A percentile compares a stretch with the other conserved stretches of the same genome.
Evolutionary conservation across 2,329 filamentous ascomycete genomes (phyloP).

Genomic region (Alternaria gansuensis): DNA sequence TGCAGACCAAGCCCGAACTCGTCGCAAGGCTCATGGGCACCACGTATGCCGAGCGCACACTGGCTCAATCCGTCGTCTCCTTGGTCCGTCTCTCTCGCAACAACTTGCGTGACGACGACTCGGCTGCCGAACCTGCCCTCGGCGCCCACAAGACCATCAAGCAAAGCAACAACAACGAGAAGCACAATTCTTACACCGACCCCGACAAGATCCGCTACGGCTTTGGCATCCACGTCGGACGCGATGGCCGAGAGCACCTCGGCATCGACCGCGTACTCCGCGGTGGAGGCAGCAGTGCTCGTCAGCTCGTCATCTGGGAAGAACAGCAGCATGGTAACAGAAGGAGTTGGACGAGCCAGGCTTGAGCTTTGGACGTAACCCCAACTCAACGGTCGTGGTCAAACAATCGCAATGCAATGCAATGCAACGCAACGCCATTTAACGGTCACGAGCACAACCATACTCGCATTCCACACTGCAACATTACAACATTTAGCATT

Average conservation of each 20-base stretch:
- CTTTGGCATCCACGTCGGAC: slow-evolving; percentile 66
- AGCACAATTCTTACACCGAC: slow-evolving; percentile 43
- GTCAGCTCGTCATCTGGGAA: slow-evolving; percentile 51
- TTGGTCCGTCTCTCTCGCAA: slow-evolving; percentile 43
- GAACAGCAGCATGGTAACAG: slow-evolving; percentile 43
- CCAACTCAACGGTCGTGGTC: not conserved
- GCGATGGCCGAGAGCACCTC: slow-evolving; percentile 67
- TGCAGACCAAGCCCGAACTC: slow-evolving; percentile 73
- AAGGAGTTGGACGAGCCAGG: slow-evolving; percentile 38
- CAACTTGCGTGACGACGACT: slow-evolving; percentile 39
- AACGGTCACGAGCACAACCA: not conserved
- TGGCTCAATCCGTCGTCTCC: slow-evolving; percentile 37
- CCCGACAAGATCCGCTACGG: slow-evolving; percentile 59
- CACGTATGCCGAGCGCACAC: slow-evolving; percentile 57
- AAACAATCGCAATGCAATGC: not conserved
- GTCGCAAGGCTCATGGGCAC: slow-evolving; percentile 71
- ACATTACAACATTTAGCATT: slow-evolving; percentile 3
- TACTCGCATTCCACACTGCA: not conserved
- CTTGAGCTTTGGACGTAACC: not conserved
- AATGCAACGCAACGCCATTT: not conserved
- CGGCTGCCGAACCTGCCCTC: slow-evolving; percentile 30
- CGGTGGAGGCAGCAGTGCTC: slow-evolving; percentile 44
- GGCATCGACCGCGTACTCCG: slow-evolving; percentile 66
- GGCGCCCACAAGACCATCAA: slow-evolving; percentile 27
- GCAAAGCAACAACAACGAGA: slow-evolving; percentile 23